Evolutionary conservation across 2,329 filamentous ascomycete species (phyloP), one percentile per base, ranked within the genome.

Genomic region (Blastomyces percursus): DNA sequence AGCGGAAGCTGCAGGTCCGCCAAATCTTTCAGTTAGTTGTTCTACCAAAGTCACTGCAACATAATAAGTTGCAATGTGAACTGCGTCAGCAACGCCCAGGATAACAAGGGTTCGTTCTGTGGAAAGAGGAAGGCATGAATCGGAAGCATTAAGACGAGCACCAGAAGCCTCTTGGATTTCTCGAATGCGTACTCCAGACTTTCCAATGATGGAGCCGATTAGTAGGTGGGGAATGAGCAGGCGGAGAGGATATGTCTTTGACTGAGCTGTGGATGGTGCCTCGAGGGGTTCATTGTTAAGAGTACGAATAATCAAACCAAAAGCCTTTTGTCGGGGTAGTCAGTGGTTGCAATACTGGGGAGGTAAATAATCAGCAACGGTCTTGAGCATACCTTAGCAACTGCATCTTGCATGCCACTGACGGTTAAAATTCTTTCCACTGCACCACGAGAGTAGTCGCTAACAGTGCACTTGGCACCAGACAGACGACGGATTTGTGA

Each of bases 131-230:
- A 99, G 84, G 73, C 92, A 96, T 5, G 91, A 88, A 75, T 97
- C 94, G 7, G 94, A 99, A 32, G 94, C 94, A 76, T 99, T 99
- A 55, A 99, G 84, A 66, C 95, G 89, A 61, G 94, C 94, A 64
- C 95, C 95, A 19, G 94, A 99, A 24, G 92, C 92, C 74, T 99
- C 94, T 76, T 99, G 94, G 66, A 99, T 99, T 78, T 99, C 94
- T 67, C 94, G 91, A 74, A 99, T 99, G 67, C 94, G 88, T 64
- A 92, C 89, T 68, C 94, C 94, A 66, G 89, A 91, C 80, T 99
- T 99, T 71, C 94, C 94, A 76, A 99, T 99, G 77, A 99, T 97
- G 64, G 93, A 96, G 60, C 94, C 94, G 71, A 99, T 99, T 63
- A 99, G 84, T 70, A 99, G 94, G 73, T 97, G 94, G 21, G 94